Evolutionary conservation across 371 early-diverging fungal species (phyloP), one percentile per base, ranked within the genome.

Genomic region (Quaeritorhiza haematococci): DNA sequence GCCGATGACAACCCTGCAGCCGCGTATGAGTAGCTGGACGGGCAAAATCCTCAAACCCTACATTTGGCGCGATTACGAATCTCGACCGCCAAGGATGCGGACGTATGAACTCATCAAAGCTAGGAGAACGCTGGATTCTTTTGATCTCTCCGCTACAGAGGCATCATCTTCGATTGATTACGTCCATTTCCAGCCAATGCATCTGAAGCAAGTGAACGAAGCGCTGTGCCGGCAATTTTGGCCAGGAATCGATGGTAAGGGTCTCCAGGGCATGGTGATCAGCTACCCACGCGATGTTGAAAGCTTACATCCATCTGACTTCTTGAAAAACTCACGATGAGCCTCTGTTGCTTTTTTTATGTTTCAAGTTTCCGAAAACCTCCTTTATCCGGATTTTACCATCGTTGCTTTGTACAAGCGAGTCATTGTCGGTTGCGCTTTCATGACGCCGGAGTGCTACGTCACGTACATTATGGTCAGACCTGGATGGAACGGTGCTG

Each of bases 381-480:
- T 96, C 19, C 67, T 77, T 48, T 89, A 78, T 58, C 96, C 96
- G 0, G 95, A 95, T 58, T 93, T 82, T 69, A 84, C 89, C 35
- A 74, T 96, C 6, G 85, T 96, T 1, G 92, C 89, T 0, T 66
- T 92, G 15, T 93, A 95, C 73, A 75, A 86, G 41, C 63, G 79
- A 19, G 63, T 75, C 4, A 87, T 92, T 0, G 78, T 94, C 41
- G 96, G 92, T 7, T 92, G 93, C 73, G 94, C 90, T 0, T 91
- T 96, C 61, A 88, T 93, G 83, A 91, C 94, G 2, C 94, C 96
- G 0, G 92, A 91, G 34, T 90, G 89, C 3, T 96, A 96, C 62
- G 83, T 95, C 34, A 88, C 94, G 8, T 96, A 92, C 61, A 75
- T 96, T 46, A 89, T 87, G 13, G 94, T 96, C 6, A 67, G 79